These are phyloP conservation scores for Trichocomaceae sp. DNA, from an alignment of 2,329 filamentous ascomycete genomes.

Conservation along the genomic window DNA sequence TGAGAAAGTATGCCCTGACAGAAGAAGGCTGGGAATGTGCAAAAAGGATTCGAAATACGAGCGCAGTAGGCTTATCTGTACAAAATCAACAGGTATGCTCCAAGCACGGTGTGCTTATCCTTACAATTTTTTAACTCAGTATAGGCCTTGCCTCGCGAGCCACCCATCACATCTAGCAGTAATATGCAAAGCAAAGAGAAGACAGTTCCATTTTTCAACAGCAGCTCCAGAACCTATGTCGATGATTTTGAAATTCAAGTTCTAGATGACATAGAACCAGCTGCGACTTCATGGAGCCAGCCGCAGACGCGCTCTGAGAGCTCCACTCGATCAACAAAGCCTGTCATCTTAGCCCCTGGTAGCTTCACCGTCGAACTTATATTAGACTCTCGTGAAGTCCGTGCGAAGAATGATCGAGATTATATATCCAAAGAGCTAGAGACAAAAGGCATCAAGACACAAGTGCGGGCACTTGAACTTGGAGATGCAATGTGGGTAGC, in stretches of 20 bases:
- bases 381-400: conserved; percentile 68
- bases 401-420: conserved; percentile 65
- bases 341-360: conserved; percentile 57
- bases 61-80: conserved; percentile 1
- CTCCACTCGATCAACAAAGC: conserved; percentile 36
- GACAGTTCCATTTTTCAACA: background rate
- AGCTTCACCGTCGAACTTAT: conserved; percentile 67
- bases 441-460: conserved; percentile 58
- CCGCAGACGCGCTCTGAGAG: background rate
- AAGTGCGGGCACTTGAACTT: conserved; percentile 63
- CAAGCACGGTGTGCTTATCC: background rate
- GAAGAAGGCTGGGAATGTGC: conserved; percentile 74
- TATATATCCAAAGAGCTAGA: conserved; percentile 68
- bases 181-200: background rate
- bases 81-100: background rate
- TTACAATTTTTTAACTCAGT: background rate
- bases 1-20: conserved; percentile 62
- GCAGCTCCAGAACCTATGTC: background rate
- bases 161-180: background rate
- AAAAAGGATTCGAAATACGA: conserved; percentile 52
- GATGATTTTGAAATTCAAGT: conserved; percentile 11
- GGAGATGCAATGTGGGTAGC: conserved; percentile 77
- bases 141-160: background rate
- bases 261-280: background rate
- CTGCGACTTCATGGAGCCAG: background rate